Percentiles rank a stretch among this genome's conserved stretches.
Evolutionary conservation across 2,329 filamentous ascomycete genomes (phyloP).

Genomic region (Apiospora malaysiana): DNA sequence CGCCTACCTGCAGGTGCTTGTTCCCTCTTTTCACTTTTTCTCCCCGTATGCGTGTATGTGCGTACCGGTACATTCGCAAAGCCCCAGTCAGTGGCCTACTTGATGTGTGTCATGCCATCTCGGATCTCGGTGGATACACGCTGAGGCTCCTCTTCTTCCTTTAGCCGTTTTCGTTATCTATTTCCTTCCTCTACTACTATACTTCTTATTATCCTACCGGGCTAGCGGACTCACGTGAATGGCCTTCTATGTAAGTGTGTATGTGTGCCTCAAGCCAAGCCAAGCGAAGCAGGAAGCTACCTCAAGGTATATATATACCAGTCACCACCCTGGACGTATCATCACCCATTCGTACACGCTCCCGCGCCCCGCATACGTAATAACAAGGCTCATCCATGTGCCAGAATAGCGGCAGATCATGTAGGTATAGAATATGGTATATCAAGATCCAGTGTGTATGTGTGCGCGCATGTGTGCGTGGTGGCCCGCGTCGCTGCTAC

Average conservation of each 20-base stretch:
- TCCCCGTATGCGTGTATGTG: background rate
- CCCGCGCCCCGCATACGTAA: background rate
- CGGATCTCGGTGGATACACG: background rate
- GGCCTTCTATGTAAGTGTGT: background rate
- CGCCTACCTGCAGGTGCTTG: constrained; percentile 6
- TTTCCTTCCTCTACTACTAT: background rate
- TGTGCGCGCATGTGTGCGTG: background rate
- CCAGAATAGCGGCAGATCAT: constrained; percentile 14
- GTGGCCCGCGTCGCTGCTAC: background rate
- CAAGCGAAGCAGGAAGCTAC: background rate
- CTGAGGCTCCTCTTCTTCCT: background rate
- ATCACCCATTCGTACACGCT: background rate
- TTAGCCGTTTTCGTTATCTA: background rate
- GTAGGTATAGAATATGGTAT: background rate
- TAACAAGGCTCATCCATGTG: constrained; percentile 9
- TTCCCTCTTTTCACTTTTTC: background rate
- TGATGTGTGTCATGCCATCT: constrained; percentile 2
- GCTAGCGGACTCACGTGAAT: background rate
- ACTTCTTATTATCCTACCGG: background rate
- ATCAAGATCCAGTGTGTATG: background rate
- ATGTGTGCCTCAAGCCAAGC: background rate
- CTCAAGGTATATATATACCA: background rate
- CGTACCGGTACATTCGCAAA: constrained; percentile 7
- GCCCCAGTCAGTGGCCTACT: background rate
- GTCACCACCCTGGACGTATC: background rate